These are phyloP conservation scores for Quercus variabilis DNA, from an alignment of 306 rosid genomes.

Conservation along the genomic window DNA sequence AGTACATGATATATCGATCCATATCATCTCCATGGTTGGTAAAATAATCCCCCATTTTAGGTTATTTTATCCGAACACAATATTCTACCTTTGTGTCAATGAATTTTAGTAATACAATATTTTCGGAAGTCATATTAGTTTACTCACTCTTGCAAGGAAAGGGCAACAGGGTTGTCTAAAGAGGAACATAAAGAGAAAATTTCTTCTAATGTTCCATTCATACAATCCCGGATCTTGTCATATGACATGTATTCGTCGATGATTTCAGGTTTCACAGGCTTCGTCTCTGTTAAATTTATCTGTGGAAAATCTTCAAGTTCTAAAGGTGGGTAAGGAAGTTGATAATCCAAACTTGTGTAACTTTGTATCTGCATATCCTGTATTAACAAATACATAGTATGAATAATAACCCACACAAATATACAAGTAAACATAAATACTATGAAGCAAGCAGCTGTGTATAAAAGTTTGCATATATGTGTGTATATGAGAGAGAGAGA, in stretches of 20 bases:
- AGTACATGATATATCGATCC: constrained; percentile 34
- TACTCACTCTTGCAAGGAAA: constrained; percentile 51
- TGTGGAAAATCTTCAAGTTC: constrained; percentile 79
- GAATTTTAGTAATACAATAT: constrained; percentile 34
- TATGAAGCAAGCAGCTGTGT: no score
- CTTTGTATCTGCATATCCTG: constrained; percentile 53
- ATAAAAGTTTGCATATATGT: no score
- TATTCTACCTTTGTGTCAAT: constrained; percentile 41
- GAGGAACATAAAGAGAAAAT: constrained; percentile 71
- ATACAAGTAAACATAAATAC: neutral
- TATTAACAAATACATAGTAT: neutral
- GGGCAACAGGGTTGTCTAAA: constrained; percentile 46
- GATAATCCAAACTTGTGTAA: constrained; percentile 44
- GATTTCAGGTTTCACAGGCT: constrained; percentile 48
- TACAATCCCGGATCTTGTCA: constrained; percentile 45
- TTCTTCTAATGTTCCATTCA: constrained; percentile 84
- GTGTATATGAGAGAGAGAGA: no score
- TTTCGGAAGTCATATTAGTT: constrained; percentile 10
- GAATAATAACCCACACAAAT: neutral
- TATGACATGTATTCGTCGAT: constrained; percentile 49
- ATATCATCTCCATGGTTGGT: constrained; percentile 24
- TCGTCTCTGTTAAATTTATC: constrained; percentile 49
- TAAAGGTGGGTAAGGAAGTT: constrained; percentile 61
- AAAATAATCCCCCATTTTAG: constrained; percentile 38
- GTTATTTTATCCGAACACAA: constrained; percentile 52